Conservation (phyloP, 2,329 filamentous ascomycete species). For the Sporothrix curviconia region DNA sequence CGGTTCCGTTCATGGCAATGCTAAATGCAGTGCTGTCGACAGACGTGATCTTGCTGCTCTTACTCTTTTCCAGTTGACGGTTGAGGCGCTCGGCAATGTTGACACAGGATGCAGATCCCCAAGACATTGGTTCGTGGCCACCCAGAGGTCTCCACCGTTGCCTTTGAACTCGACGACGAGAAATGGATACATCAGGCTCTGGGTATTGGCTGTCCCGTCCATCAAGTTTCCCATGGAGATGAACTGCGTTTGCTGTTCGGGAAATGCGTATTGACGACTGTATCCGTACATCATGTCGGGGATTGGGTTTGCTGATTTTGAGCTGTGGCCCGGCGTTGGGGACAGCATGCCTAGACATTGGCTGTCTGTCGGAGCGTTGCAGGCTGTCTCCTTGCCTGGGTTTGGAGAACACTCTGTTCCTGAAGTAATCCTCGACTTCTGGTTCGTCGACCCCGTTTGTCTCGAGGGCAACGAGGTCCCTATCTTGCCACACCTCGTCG, state of each 20-base stretch:
- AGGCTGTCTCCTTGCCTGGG: background rate
- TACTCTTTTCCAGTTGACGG: conserved; percentile 18
- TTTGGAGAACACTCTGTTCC: background rate
- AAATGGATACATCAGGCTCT: conserved; percentile 22
- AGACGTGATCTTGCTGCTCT: conserved; percentile 17
- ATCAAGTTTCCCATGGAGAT: conserved; percentile 1
- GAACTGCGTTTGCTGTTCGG: background rate
- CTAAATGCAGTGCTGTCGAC: conserved; percentile 27
- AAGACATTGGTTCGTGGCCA: conserved; percentile 32
- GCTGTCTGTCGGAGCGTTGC: background rate
- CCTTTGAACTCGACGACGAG: conserved; percentile 28
- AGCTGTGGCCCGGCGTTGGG: background rate
- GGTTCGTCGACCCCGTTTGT: background rate
- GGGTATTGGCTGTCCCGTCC: background rate
- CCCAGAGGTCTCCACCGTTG: conserved; percentile 27
- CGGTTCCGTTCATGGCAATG: conserved; percentile 30
- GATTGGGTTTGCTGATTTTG: conserved; percentile 4
- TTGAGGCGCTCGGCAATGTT: conserved; percentile 25
- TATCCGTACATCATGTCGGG: conserved; percentile 8
- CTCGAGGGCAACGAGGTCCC: background rate
- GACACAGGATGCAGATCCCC: conserved; percentile 28
- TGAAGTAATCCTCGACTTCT: conserved; percentile 1
- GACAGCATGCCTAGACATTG: background rate
- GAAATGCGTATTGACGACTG: background rate
- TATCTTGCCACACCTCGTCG: background rate